These are phyloP conservation scores for Paramecium tetraurelia DNA, from an alignment of 73 alveolate genomes.

Conservation along the genomic window DNA sequence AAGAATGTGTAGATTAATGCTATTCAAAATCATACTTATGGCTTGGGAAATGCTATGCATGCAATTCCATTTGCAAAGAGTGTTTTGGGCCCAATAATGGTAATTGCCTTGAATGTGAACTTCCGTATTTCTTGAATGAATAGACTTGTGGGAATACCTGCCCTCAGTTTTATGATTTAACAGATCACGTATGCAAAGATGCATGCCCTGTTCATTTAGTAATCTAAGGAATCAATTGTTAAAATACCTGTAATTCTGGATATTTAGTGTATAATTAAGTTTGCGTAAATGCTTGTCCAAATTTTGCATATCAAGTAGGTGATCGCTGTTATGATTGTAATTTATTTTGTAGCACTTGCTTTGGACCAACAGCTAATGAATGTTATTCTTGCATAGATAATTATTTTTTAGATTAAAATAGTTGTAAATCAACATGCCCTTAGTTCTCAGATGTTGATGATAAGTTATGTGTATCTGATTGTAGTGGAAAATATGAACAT, in stretches of 20 bases:
- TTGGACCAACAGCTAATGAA: background rate
- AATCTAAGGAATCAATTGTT: background rate
- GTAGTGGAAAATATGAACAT: background rate
- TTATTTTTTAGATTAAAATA: background rate
- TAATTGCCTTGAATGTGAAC: background rate
- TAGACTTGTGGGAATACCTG: background rate
- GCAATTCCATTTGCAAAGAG: background rate
- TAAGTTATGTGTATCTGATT: background rate
- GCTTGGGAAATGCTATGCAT: background rate
- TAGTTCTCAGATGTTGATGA: background rate
- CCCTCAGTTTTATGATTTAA: background rate
- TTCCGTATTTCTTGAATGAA: background rate
- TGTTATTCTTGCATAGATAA: background rate
- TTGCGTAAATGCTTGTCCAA: background rate
- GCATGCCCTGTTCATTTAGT: background rate
- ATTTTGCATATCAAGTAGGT: background rate
- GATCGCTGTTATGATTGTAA: background rate
- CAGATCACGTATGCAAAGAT: background rate
- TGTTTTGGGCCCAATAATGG: background rate
- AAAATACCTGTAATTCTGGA: background rate
- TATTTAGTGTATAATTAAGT: background rate
- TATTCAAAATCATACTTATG: background rate
- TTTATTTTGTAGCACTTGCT: background rate
- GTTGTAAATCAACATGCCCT: background rate
- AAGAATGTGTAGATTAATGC: slow-evolving; percentile 20